Conservation (phyloP, 371 early-diverging fungal genomes). For the Apophysomyces sp. region DNA sequence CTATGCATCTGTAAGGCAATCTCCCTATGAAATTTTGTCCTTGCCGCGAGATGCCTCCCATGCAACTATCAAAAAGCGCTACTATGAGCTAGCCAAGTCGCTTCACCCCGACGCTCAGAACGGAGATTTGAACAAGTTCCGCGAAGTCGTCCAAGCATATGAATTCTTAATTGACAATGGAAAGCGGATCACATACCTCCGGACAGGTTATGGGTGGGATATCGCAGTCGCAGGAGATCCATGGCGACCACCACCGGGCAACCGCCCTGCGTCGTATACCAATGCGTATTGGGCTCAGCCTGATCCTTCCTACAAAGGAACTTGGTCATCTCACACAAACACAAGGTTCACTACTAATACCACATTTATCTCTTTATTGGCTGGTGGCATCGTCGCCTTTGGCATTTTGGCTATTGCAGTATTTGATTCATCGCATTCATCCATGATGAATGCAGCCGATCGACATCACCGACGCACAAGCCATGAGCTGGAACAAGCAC, state of each 20-base stretch:
- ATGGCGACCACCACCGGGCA: constrained; percentile 12
- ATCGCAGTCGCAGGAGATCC: constrained; percentile 5
- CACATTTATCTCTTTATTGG: constrained; percentile 31
- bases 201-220: constrained; percentile 36
- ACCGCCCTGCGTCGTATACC: constrained; percentile 18
- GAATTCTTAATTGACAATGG: constrained; percentile 30
- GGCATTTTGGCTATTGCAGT: constrained; percentile 22
- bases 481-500: constrained; percentile 33
- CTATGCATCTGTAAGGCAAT: constrained; percentile 12
- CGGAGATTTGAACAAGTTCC: constrained; percentile 34
- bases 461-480: constrained; percentile 34
- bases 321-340: constrained; percentile 24
- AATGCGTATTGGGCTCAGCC: constrained; percentile 22
- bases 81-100: constrained; percentile 41
- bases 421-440: constrained; percentile 25
- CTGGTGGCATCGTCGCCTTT: constrained; percentile 25
- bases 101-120: constrained; percentile 38
- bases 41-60: constrained; percentile 19
- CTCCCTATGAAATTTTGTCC: constrained; percentile 35
- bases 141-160: constrained; percentile 37
- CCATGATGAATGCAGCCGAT: constrained; percentile 28
- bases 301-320: constrained; percentile 24
- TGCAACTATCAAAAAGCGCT: constrained; percentile 36
- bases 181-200: constrained; percentile 18
- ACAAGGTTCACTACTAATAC: constrained; percentile 33